Evolutionary conservation across 805 yeast genomes (phyloP), one percentile per base, ranked within the genome.

Genomic region (Ogataea trehalophila): DNA sequence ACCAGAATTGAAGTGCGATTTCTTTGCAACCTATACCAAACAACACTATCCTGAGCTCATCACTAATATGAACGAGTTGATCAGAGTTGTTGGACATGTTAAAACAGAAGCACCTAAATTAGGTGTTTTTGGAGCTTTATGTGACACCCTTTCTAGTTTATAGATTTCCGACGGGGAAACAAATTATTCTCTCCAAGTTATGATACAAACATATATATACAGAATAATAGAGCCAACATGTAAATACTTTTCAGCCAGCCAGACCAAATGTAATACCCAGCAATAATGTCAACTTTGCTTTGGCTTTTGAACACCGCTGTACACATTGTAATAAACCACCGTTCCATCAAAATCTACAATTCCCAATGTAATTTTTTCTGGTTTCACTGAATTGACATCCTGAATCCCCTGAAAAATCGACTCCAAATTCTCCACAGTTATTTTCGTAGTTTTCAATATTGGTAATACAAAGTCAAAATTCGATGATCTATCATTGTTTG

Each of bases 251-350:
- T 39, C 23, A 35, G 35, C 20, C 4, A 20, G 22, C 16, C 33
- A 37, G 36, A 22, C 17, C 16, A 34, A 23, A 29, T 29, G 43
- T 39, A 41, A 44, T 31, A 17, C 17, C 33, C 33, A 13, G 35
- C 34, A 23, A 31, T 23, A 31, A 23, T 36, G 17, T 34, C 37
- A 40, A 34, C 50, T 49, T 35, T 52, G 53, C 48, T 77, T 72
- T 1, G 91, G 91, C 60, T 79, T 79, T 33, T 73, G 79, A 9
- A 84, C 64, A 4, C 91, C 91, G 55, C 79, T 80, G 60, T 83
- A 79, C 16, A 82, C 71, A 60, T 78, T 77, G 61, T 85, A 85
- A 55, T 80, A 85, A n/a, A 83, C 83, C 17, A 83, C 72, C 0
- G 90, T 81, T 2, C 88, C 83, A 60, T 85, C 94, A 46, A 75